Evolutionary conservation across 345 rosid species (phyloP), one percentile per base, ranked within the genome.

Genomic region (Gossypium stocksii): DNA sequence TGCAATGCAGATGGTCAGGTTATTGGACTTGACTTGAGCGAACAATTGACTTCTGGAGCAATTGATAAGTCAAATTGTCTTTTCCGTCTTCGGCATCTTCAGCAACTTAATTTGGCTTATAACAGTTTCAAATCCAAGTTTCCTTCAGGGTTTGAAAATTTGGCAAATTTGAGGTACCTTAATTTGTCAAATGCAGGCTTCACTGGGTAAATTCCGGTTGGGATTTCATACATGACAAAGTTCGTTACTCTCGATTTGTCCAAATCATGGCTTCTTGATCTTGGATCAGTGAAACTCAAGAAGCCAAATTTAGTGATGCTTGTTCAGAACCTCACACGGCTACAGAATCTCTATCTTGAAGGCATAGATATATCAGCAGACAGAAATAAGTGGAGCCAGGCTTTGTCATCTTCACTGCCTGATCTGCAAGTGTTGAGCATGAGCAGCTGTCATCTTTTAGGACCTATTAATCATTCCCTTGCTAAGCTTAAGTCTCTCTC

Each of bases 181-280:
- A 82, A 84, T 66, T 62, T 82, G 25, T 84, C 87, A 3, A 34
- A 76, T 59, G 64, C 86, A 3, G 82, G 83, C 48, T 45, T 84
- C 25, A 12, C 46, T 10, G 89, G 83, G 9, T 81, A 84, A 74
- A 62, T 84, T 66, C 89, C 86, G 0, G 17, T 15, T 22, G 64
- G 49, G 74, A 66, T 86, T 72, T 85, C 89, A 17, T 3, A 34
- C 15, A 0, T 89, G 87, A 65, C 68, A 17, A 79, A 38, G 63
- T 72, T 89, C 81, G 83, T 80, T 2, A 77, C 60, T 43, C 87
- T 89, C 34, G 90, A 87, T 76, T 76, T 89, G 8, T 85, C 93
- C 27, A 0, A 8, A n/a, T 43, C 5, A 9, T 68, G 4, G 11
- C 27, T 38, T 9, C 25, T 19, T 54, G 19, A 22, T n/a, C 13